Evolutionary conservation across 2,329 filamentous ascomycete species (phyloP), one percentile per base, ranked within the genome.

Genomic region (Aspergillus vadensis): DNA sequence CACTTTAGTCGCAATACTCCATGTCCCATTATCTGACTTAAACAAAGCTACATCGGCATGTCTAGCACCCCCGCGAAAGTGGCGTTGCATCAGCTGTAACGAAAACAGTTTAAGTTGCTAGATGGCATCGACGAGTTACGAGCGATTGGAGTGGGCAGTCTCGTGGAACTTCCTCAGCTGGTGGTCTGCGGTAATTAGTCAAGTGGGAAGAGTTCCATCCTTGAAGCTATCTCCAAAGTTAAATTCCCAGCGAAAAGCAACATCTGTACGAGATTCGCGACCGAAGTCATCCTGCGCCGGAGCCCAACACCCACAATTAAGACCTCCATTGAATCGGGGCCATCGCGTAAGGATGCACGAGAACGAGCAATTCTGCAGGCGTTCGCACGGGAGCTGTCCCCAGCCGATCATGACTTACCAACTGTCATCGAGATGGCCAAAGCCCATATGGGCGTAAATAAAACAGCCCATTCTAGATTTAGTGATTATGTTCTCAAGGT

Each of bases 171-270:
- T 0, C 83, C 84, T 1, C 82, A 85, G 64, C 77, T 86, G 39
- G 80, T 88, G 4, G 85, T 88, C 4, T 83, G 84, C 27, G 86
- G 87, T 4, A 82, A 86, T 57, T 84, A 86, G 58, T 86, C 83
- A 0, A 82, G 82, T 0, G 86, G 86, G 2, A 89, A 89, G 68
- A 86, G 82, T n/a, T 88, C 85, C 0, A 85, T 88, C 0, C 79
- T 89, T 0, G 84, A 89, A 63, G 87, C 86, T 0, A 85, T 90
- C 50, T 85, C 86, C 0, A 80, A 83, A 9, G 82, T 90, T 1
- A 80, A 80, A 0, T 88, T 89, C 50, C 83, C 85, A 0, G 75
- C 81, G 10, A 83, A 86, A 5, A 81, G 82, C 14, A 81, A 76
- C 23, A 59, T 85, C 0, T 88, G 85, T 67, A 89, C 87, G 0